phyloP scores from a whole-genome alignment of 768 basidiomycete genomes.

The Podaxis sp. region DNA sequence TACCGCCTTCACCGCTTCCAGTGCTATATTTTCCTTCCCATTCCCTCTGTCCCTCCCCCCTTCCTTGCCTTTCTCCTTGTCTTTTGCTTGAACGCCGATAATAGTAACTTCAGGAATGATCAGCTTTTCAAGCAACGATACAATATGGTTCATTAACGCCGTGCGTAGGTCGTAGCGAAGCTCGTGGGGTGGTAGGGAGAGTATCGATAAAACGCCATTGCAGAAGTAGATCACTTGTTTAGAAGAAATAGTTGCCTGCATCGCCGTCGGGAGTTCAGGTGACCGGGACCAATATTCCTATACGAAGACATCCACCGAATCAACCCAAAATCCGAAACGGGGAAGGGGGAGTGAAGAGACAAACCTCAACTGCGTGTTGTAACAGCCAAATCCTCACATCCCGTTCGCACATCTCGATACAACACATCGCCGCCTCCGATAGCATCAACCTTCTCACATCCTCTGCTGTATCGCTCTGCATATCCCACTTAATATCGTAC shows the following conservation, averaged over 20 bases:
- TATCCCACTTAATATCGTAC: constrained; percentile 42
- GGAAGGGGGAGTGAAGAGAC: constrained; percentile 9
- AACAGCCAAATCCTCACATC: constrained; percentile 50
- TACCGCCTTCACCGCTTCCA: constrained; percentile 39
- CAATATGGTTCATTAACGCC: constrained; percentile 30
- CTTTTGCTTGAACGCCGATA: constrained; percentile 26
- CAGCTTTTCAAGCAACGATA: constrained; percentile 40
- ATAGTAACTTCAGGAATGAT: constrained; percentile 45
- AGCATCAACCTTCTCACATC: constrained; percentile 36
- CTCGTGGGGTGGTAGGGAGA: constrained; percentile 15
- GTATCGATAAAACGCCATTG: constrained; percentile 20
- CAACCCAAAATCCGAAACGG: neutral
- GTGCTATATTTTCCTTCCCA: constrained; percentile 4
- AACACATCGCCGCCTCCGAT: constrained; percentile 48
- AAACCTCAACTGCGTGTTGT: constrained; percentile 49
- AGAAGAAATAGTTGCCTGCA: constrained; percentile 45
- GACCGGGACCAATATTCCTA: constrained; percentile 53
- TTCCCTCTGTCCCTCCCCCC: neutral
- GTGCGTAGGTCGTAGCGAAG: constrained; percentile 19
- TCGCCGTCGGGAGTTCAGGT: constrained; percentile 29
- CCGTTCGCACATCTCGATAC: constrained; percentile 49
- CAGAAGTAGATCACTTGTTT: constrained; percentile 44
- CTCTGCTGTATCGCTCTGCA: constrained; percentile 32
- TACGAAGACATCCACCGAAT: constrained; percentile 20
- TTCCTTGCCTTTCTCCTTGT: constrained; percentile 18